phyloP scores from a whole-genome alignment of 345 rosid species.

The Acer negundo region DNA sequence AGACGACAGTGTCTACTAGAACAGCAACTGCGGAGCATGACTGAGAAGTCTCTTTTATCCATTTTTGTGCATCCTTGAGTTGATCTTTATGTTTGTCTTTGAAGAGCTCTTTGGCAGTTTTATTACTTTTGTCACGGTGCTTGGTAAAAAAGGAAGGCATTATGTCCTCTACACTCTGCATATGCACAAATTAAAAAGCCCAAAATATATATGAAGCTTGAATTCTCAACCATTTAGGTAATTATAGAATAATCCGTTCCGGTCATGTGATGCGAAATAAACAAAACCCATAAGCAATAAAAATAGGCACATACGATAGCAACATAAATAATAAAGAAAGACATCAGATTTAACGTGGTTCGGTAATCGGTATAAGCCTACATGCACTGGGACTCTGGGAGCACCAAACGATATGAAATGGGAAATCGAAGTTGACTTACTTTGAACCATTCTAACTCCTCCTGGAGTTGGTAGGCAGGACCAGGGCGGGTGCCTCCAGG shows the following conservation, averaged over 20 bases:
- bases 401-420: no score
- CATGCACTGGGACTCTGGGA: no score
- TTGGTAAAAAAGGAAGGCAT: background rate
- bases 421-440: background rate
- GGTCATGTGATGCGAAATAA: no score
- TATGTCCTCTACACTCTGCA: background rate
- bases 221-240: no score
- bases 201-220: no score
- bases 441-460: background rate
- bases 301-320: no score
- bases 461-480: background rate
- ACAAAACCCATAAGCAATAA: no score
- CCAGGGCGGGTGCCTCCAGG: background rate
- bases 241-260: no score
- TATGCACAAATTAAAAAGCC: background rate
- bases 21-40: conserved; percentile 32
- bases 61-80: background rate
- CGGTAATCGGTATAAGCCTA: no score
- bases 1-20: conserved; percentile 1
- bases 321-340: no score
- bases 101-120: background rate
- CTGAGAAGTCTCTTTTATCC: conserved; percentile 17
- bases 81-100: background rate
- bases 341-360: no score
- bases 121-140: background rate